phyloP scores from a whole-genome alignment of 371 early-diverging fungal species.

The Funneliformis caledonium region DNA sequence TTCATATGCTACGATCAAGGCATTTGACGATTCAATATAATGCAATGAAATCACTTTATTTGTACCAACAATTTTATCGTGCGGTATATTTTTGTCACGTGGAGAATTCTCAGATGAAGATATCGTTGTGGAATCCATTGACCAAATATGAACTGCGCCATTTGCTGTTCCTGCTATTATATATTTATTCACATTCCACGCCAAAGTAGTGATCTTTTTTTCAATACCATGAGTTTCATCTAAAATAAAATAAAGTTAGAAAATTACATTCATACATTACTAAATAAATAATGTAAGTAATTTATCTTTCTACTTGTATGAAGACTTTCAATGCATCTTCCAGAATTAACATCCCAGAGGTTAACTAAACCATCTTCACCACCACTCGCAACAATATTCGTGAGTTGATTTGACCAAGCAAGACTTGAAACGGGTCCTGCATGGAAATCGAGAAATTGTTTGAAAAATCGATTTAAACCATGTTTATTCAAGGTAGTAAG shows the following conservation, averaged over 20 bases:
- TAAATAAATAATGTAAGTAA: not conserved
- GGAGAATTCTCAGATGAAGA: not conserved
- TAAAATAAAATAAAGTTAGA: not conserved
- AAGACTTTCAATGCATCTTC: not conserved
- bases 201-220: not conserved
- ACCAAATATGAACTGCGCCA: constrained; percentile 53
- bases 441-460: constrained; percentile 49
- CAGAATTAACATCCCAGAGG: not conserved
- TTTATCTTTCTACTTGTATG: not conserved
- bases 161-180: constrained; percentile 52
- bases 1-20: constrained; percentile 47
- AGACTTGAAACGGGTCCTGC: constrained; percentile 47
- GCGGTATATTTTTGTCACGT: constrained; percentile 35
- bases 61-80: constrained; percentile 4
- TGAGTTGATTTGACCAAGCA: constrained; percentile 43
- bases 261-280: not conserved
- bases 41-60: constrained; percentile 44
- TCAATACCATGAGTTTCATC: not conserved
- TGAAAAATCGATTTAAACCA: constrained; percentile 44
- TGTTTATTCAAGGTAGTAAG: constrained; percentile 44
- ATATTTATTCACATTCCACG: constrained; percentile 29
- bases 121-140: constrained; percentile 42
- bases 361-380: constrained; percentile 49
- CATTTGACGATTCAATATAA: constrained; percentile 45
- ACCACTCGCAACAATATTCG: constrained; percentile 51